Evolutionary conservation across 495 filamentous ascomycete genomes (phyloP), one percentile per base, ranked within the genome.

Genomic region (Trichodelitschia bisporula): DNA sequence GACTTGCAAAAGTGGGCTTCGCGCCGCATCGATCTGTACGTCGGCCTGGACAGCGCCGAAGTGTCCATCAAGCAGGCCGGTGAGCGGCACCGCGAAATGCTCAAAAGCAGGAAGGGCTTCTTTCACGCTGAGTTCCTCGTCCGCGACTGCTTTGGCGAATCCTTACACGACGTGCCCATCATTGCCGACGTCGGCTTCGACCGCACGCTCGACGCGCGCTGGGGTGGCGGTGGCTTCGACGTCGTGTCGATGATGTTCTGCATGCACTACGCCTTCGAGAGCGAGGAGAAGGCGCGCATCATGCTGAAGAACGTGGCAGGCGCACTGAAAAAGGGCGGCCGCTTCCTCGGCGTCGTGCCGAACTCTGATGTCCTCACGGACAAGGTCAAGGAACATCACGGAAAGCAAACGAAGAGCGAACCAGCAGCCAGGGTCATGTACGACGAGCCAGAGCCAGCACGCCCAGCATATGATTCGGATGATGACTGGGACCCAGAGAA

Each of bases 191-290:
- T 97, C 9, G 86, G 86, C 2, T 83, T 90, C 36, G 78, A 91
- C 40, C 41, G 55, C 2, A 60, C 58, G 0, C 71, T 69, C 2
- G 66, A 62, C n/a, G 52, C 47, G 42, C 63, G 65, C 41, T 72
- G 56, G 65, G 48, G 67, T 9, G 67, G 68, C 1, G 72, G 77
- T 23, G 82, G 83, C 4, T 97, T 93, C 39, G 89, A 97, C 47
- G 74, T 95, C 9, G 84, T 97, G 28, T 76, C 73, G 33, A 91
- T 89, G 63, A 97, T 97, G 86, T 97, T 97, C 43, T 83, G 80
- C 45, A 90, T 97, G 69, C 86, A 97, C 54, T 97, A 97, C 45
- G 83, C 89, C 0, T 97, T 93, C 41, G 89, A 97, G 51, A 77
- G 58, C 34, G 49, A 95, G 49, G 61, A 61, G 4, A 89, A 91